Percentiles rank a stretch among this genome's conserved stretches.
phyloP scores from a whole-genome alignment of 2,329 filamentous ascomycete species.

The Paradendryphiella salina region DNA sequence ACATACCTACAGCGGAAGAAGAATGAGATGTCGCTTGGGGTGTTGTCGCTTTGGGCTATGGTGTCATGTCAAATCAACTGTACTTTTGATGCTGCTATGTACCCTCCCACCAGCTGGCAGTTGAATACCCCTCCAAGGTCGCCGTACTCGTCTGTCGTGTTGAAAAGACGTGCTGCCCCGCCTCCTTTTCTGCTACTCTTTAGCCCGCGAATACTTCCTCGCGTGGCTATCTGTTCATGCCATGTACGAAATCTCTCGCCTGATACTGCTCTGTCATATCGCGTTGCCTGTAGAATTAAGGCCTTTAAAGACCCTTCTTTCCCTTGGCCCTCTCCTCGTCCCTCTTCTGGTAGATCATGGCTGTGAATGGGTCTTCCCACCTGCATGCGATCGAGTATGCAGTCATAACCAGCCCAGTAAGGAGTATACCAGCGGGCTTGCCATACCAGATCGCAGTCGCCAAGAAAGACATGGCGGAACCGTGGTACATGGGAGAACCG shows the following conservation, averaged over 20 bases:
- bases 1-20: not conserved
- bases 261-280: not conserved
- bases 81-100: conserved; percentile 15
- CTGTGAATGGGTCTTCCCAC: conserved; percentile 94
- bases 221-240: not conserved
- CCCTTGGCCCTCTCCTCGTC: conserved; percentile 56
- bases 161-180: conserved; percentile 11
- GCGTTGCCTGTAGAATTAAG: not conserved
- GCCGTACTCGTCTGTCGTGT: conserved; percentile 8
- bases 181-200: not conserved
- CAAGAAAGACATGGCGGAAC: conserved; percentile 88
- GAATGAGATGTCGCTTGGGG: conserved; percentile 11
- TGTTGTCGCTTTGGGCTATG: conserved; percentile 24
- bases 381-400: conserved; percentile 79
- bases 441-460: conserved; percentile 82
- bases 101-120: conserved; percentile 11
- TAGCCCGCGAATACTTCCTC: not conserved
- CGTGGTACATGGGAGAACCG: conserved; percentile 93
- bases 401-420: conserved; percentile 73
- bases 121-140: conserved; percentile 11
- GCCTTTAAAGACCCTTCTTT: conserved; percentile 40
- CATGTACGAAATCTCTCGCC: not conserved
- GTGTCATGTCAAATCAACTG: conserved; percentile 14
- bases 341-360: conserved; percentile 87
- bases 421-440: conserved; percentile 79